Evolutionary conservation across 345 rosid genomes (phyloP), one percentile per base, ranked within the genome.

Genomic region (Hevea brasiliensis): DNA sequence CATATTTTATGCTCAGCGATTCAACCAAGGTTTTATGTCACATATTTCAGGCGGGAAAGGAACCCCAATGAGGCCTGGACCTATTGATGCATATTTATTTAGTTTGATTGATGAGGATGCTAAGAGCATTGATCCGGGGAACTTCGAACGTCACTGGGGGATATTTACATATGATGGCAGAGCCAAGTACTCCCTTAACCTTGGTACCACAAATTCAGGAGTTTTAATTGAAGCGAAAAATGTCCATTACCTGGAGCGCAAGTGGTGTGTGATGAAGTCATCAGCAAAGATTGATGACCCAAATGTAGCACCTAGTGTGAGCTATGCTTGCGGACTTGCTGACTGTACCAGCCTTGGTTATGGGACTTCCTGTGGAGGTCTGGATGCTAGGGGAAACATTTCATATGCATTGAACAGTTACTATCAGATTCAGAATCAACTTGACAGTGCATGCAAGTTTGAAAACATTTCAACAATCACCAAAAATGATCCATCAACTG

Each of bases 351-450:
- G 87, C 57, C 97, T 95, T 0, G 99, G 99, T 61, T 86, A 91
- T n/a, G 99, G 94, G 61, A 89, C 99, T 13, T 88, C 97, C 3
- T 95, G 99, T 54, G 90, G 85, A 14, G 54, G 41, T 76, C 75
- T 95, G 47, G 90, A 92, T 65, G 81, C 77, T 21, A 68, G 44
- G 70, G 84, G 83, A 45, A 95, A 92, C 76, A 88, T 95, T 65
- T 95, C 98, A 0, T 95, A 81, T 72, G 99, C 99, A 2, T 91
- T 91, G 57, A 92, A 95, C 64, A 95, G 98, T 83, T 95, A 91
- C 75, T 95, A 79, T 81, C 99, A 95, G 90, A 87, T 47, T 23
- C 75, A 89, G 18, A 85, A 95, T 78, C 99, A 95, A 83, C 79
- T 74, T 0, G 98, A 92, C 3, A 73, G 12, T 1, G 97, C 98